Evolutionary conservation across 805 yeast species (phyloP).

Genomic region (Kluyveromyces aestuarii): DNA sequence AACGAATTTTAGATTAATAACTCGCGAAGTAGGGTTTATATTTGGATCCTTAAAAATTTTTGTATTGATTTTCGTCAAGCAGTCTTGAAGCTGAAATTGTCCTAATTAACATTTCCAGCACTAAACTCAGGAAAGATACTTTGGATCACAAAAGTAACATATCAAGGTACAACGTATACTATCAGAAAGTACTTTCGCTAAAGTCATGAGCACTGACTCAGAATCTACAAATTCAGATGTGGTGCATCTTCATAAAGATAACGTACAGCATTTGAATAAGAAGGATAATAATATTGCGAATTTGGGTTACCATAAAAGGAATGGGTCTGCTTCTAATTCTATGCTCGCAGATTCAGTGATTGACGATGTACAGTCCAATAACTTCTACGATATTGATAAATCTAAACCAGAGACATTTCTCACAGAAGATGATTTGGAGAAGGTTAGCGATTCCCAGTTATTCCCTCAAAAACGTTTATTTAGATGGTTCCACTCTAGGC

Average conservation of each 20-base stretch:
- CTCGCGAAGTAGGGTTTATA: too few relatives aligned
- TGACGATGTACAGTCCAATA: background rate
- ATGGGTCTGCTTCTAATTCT: background rate
- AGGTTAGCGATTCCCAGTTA: conserved; percentile 27
- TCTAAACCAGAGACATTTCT: conserved; percentile 25
- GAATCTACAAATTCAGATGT: background rate
- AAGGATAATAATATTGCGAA: background rate
- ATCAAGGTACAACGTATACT: too few relatives aligned
- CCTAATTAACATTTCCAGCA: too few relatives aligned
- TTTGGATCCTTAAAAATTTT: too few relatives aligned
- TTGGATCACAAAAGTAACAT: too few relatives aligned
- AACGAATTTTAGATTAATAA: too few relatives aligned
- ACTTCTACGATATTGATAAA: conserved; percentile 10
- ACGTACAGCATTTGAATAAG: background rate
- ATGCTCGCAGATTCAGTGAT: background rate
- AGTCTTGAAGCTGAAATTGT: too few relatives aligned
- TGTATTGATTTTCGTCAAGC: too few relatives aligned
- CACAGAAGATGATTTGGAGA: conserved; percentile 27
- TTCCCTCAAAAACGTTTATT: conserved; percentile 40
- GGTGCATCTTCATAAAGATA: background rate
- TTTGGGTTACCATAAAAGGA: background rate
- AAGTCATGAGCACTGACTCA: background rate
- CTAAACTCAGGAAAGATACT: too few relatives aligned
- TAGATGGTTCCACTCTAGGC: conserved; percentile 39
- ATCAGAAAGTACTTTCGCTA: too few relatives aligned